Percentiles rank a stretch among this genome's conserved stretches.
Evolutionary conservation across 225 moss, liverwort and hornwort species (phyloP).

Genomic region (Sphagnum contortum): DNA sequence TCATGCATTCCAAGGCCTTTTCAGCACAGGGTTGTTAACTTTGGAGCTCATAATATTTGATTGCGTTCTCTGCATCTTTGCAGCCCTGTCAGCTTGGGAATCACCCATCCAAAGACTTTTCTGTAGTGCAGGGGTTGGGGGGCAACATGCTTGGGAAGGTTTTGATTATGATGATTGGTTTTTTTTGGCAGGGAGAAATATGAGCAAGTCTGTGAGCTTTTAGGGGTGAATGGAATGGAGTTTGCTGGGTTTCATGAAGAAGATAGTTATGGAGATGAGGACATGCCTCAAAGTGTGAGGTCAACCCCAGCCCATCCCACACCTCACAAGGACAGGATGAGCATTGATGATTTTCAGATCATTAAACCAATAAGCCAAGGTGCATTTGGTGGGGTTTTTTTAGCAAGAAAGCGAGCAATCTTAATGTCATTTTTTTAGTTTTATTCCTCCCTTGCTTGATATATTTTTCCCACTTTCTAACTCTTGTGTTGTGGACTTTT

Average conservation of each 20-base stretch:
- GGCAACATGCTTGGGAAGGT: too few relatives aligned
- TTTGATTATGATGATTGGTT: background rate
- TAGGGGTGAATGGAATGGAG: constrained; percentile 52
- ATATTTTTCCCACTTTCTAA: too few relatives aligned
- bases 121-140: too few relatives aligned
- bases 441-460: too few relatives aligned
- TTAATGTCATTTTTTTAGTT: too few relatives aligned
- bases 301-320: constrained; percentile 76
- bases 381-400: constrained; percentile 94
- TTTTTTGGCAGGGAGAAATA: constrained; percentile 81
- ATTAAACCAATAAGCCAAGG: constrained; percentile 98
- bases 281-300: constrained; percentile 51
- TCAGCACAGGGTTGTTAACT: too few relatives aligned
- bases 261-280: constrained; percentile 51
- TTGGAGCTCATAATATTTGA: too few relatives aligned
- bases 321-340: constrained; percentile 79
- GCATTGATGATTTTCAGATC: constrained; percentile 95
- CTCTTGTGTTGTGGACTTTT: too few relatives aligned
- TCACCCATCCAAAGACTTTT: too few relatives aligned
- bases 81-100: too few relatives aligned
- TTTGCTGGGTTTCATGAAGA: constrained; percentile 54
- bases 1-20: too few relatives aligned
- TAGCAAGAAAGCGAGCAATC: constrained; percentile 87
- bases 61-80: too few relatives aligned
- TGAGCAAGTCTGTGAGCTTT: constrained; percentile 55